A percentile compares a stretch with the other conserved stretches of the same genome.
phyloP scores from a whole-genome alignment of 2,329 filamentous ascomycete genomes.

The Purpureocillium lavendulum region DNA sequence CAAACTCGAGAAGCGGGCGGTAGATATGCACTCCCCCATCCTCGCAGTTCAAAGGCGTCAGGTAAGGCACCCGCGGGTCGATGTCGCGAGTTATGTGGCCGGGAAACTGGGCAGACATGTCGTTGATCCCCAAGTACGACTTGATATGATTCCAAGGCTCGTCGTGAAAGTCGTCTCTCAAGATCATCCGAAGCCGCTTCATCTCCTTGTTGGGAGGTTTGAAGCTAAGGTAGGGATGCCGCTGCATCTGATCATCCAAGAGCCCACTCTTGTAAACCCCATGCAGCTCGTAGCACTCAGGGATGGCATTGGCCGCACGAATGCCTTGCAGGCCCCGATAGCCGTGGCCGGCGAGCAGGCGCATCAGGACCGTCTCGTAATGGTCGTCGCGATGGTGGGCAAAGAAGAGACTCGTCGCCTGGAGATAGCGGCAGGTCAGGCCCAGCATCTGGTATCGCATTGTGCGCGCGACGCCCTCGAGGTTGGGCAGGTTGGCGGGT shows the following conservation, averaged over 20 bases:
- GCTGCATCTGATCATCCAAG: constrained; percentile 33
- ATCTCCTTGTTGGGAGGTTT: constrained; percentile 19
- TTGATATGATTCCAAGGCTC: constrained; percentile 11
- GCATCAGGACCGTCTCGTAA: constrained; percentile 80
- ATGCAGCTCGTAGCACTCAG: constrained; percentile 71
- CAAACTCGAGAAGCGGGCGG: constrained; percentile 61
- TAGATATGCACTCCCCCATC: constrained; percentile 58
- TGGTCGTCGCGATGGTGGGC: constrained; percentile 90
- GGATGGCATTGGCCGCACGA: constrained; percentile 56
- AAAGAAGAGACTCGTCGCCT: constrained; percentile 57
- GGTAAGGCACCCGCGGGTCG: constrained; percentile 17
- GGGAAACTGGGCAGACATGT: constrained; percentile 18
- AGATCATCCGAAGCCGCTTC: constrained; percentile 17
- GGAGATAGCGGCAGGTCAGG: constrained; percentile 39
- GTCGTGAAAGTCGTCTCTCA: constrained; percentile 18
- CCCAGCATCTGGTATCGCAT: constrained; percentile 69
- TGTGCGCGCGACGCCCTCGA: constrained; percentile 70
- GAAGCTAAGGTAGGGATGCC: constrained; percentile 29
- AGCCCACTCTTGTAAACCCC: constrained; percentile 61
- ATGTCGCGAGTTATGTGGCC: constrained; percentile 10
- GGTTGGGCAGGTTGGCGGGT: constrained; percentile 40
- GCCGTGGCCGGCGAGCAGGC: constrained; percentile 59
- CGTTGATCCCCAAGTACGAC: constrained; percentile 10
- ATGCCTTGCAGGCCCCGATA: constrained; percentile 70
- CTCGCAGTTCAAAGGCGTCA: constrained; percentile 38